phyloP scores from a whole-genome alignment of 192 early-diverging fungal genomes.

The Kickxella alabastrina region DNA sequence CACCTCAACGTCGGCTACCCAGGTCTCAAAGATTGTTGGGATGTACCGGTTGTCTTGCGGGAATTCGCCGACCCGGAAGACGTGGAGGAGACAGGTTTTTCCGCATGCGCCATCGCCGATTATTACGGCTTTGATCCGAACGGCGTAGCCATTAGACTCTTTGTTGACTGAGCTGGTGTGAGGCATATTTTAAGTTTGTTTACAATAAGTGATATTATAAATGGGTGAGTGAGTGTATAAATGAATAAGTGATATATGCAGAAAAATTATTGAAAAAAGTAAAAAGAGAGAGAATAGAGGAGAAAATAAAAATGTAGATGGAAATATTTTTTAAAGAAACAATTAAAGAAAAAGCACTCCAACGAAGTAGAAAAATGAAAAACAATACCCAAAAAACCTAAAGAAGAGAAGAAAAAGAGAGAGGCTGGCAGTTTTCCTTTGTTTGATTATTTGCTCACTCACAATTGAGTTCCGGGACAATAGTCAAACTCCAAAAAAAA shows the following conservation, averaged over 20 bases:
- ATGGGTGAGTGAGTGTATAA: neutral
- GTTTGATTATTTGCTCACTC: neutral
- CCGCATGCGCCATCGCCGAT: slow-evolving; percentile 91
- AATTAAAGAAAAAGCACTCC: neutral
- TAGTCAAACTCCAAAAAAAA: neutral
- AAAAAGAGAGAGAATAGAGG: neutral
- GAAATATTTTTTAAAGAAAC: neutral
- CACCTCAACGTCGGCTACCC: slow-evolving; percentile 87
- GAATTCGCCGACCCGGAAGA: slow-evolving; percentile 78
- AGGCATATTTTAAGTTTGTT: no score
- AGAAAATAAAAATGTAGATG: slow-evolving; percentile 2
- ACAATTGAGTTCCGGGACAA: no score
- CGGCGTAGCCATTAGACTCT: neutral
- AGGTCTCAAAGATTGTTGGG: slow-evolving; percentile 94
- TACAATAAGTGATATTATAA: no score
- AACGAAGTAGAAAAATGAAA: neutral
- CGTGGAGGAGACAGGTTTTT: slow-evolving; percentile 83
- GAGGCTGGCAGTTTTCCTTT: neutral
- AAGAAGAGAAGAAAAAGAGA: slow-evolving; percentile 1
- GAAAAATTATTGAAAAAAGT: neutral
- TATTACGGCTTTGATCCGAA: slow-evolving; percentile 68
- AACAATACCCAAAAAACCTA: neutral
- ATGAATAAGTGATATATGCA: no score
- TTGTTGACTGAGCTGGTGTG: slow-evolving; percentile 4
- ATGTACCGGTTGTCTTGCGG: slow-evolving; percentile 61